Evolutionary conservation across 2,329 filamentous ascomycete genomes (phyloP).

Genomic region (Albophoma yamanashiensis): DNA sequence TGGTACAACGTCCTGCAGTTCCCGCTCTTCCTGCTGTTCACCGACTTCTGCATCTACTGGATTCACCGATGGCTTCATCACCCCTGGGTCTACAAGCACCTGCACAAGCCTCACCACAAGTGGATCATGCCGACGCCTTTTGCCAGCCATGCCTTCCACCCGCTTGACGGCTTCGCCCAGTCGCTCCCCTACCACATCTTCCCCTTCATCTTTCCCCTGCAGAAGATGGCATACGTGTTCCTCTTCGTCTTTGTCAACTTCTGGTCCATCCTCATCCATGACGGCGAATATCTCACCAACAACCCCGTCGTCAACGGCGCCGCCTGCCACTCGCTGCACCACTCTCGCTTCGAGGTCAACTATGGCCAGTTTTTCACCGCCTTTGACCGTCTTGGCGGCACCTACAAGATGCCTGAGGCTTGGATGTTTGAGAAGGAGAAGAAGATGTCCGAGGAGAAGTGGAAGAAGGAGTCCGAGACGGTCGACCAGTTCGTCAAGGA

Average conservation of each 20-base stretch:
- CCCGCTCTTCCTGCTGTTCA: conserved; percentile 79
- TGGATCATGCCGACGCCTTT: conserved; percentile 98
- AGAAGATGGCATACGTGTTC: conserved; percentile 78
- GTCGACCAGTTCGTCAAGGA: conserved; percentile 68
- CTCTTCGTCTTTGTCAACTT: conserved; percentile 91
- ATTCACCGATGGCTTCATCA: conserved; percentile 82
- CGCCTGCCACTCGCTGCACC: conserved; percentile 75
- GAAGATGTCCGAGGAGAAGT: conserved; percentile 75
- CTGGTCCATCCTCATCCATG: conserved; percentile 94
- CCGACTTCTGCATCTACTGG: conserved; percentile 85
- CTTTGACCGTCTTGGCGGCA: conserved; percentile 81
- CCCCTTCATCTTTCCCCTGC: conserved; percentile 83
- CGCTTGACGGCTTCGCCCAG: conserved; percentile 82
- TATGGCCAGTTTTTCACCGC: conserved; percentile 91
- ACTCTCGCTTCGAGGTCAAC: conserved; percentile 51
- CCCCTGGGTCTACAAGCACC: conserved; percentile 63
- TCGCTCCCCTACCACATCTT: conserved; percentile 87
- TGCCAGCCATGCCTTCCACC: conserved; percentile 90
- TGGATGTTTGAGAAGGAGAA: conserved; percentile 76
- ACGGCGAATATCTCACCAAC: conserved; percentile 88
- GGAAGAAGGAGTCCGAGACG: conserved; percentile 65
- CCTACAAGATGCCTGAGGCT: conserved; percentile 75
- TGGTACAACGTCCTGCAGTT: conserved; percentile 79
- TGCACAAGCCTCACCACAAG: conserved; percentile 98
- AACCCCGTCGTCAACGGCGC: conserved; percentile 89